These are phyloP conservation scores for Tolypocladium tundrense DNA, from an alignment of 2,329 filamentous ascomycete genomes.

Conservation along the genomic window DNA sequence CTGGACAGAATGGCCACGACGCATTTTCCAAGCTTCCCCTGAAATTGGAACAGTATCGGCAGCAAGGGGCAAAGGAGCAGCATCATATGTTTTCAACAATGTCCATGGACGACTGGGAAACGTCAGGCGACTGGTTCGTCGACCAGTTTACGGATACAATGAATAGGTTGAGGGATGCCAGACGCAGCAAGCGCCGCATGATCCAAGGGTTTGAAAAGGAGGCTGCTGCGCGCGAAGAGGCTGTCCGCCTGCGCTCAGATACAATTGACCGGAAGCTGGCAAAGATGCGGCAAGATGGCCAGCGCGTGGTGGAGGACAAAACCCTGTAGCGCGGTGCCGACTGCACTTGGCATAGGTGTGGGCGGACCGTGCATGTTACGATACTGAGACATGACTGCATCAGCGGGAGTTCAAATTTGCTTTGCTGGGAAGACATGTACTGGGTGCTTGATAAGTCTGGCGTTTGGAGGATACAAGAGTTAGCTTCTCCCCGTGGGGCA, in stretches of 20 bases:
- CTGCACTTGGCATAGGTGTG: neutral
- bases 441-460: neutral
- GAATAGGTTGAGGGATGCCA: constrained; percentile 34
- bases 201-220: constrained; percentile 44
- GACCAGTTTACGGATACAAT: constrained; percentile 42
- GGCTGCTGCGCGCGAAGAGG: constrained; percentile 43
- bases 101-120: constrained; percentile 47
- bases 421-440: constrained; percentile 1
- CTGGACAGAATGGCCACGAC: constrained; percentile 23
- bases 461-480: neutral
- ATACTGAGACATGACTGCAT: neutral
- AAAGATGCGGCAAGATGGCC: constrained; percentile 46
- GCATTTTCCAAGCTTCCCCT: constrained; percentile 31
- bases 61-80: constrained; percentile 34
- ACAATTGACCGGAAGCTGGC: constrained; percentile 44
- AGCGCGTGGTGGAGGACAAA: constrained; percentile 42
- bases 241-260: constrained; percentile 40
- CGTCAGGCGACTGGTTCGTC: constrained; percentile 50
- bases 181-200: constrained; percentile 37
- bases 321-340: constrained; percentile 2
- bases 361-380: neutral
- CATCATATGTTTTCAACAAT: constrained; percentile 41
- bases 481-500: neutral
- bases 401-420: neutral
- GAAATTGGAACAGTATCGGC: constrained; percentile 39